Base-by-base conservation (phyloP, 768 basidiomycete species). In the Obba rivulosa region DNA sequence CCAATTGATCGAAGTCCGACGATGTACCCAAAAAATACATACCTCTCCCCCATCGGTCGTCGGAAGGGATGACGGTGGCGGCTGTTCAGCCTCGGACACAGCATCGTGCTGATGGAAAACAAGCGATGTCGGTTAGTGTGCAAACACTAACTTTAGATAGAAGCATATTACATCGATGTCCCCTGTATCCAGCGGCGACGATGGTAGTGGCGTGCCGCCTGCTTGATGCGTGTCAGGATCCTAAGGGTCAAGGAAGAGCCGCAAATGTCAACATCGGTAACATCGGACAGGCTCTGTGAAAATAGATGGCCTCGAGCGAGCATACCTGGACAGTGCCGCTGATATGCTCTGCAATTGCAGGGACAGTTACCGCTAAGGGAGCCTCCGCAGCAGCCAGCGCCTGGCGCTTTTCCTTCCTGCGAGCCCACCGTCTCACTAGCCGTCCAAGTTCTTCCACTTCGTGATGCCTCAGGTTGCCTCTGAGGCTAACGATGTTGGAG, bases 371-470 rank as follows among this genome's bases (percentile, higher is more conserved):
- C 25, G 17, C 5, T 17, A 49, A 13, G 5, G 5, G 28, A 7
- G 13, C 28, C 28, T 31, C 28, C 28, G 28, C 28, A 31, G 28
- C 28, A 31, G 28, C 60, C 41, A 57, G 40, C 22, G 46, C 55
- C 34, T 51, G 47, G n/a, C 62, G 51, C 37, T 43, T 41, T 37
- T 42, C 44, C 38, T 57, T 41, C 31, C 64, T 50, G n/a, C 60
- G 45, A 25, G 64, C 61, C 69, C 69, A 71, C 8, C 46, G 54
- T 24, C 58, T 47, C 16, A 71, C 54, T 16, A 56, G 50, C 41
- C 54, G 62, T 41, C 67, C 68, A 14, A 75, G 57, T 23, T 66
- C 61, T 39, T 66, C 68, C 17, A 73, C 66, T 43, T 76, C 71
- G 28, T 52, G 57, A 17, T 61, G 60, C 38, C 59, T 70, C 53